These are phyloP conservation scores for Aspergillus fijiensis DNA, from an alignment of 2,329 filamentous ascomycete species.

Conservation along the genomic window DNA sequence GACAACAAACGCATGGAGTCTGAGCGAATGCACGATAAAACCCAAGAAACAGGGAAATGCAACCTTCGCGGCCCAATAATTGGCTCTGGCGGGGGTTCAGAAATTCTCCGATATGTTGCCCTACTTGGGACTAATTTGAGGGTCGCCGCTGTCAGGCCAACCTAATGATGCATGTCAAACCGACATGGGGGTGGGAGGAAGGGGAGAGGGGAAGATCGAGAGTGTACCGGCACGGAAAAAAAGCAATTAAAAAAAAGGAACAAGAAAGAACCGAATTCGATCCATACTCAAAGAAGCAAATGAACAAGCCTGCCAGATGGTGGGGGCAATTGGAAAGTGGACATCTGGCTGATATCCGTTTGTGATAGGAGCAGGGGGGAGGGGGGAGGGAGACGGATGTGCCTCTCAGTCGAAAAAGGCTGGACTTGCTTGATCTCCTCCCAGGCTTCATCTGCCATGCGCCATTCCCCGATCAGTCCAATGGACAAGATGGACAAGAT, in stretches of 20 bases:
- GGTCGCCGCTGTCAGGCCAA: conserved; percentile 11
- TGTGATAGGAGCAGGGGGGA: background rate
- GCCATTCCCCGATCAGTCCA: too few relatives aligned
- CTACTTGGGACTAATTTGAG: conserved; percentile 6
- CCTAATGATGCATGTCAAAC: background rate
- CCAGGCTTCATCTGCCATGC: too few relatives aligned
- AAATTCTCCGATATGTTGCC: conserved; percentile 16
- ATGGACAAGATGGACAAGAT: too few relatives aligned
- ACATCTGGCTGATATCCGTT: background rate
- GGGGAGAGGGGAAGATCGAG: background rate
- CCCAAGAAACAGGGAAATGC: background rate
- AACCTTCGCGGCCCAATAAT: conserved; percentile 2
- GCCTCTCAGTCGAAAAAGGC: background rate
- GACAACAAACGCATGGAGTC: background rate
- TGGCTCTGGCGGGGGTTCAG: conserved; percentile 1
- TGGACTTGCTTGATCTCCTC: background rate
- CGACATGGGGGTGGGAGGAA: background rate
- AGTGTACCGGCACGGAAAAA: background rate
- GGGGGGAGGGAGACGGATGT: background rate
- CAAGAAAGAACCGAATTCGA: background rate
- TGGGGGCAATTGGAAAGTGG: background rate
- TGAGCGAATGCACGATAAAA: background rate
- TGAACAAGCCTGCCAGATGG: background rate
- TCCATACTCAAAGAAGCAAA: background rate
- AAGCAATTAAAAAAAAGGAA: background rate